These are phyloP conservation scores for Priceomyces castillae DNA, from an alignment of 805 yeast species.

Conservation along the genomic window DNA sequence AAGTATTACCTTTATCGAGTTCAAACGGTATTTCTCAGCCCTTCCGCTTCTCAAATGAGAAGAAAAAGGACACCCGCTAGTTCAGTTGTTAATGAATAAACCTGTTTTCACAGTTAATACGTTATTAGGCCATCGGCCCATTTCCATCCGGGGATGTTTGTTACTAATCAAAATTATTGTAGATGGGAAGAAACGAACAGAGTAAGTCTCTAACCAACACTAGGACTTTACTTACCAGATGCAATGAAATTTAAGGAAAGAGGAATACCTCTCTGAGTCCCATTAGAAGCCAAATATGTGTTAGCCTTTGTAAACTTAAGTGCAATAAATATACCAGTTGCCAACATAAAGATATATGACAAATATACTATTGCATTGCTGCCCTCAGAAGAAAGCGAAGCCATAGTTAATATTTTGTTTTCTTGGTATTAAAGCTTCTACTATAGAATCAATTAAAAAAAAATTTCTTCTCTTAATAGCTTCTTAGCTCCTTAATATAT, in stretches of 20 bases:
- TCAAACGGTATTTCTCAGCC: slow-evolving; percentile 42
- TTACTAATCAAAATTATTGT: neutral
- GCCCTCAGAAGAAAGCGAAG: slow-evolving; percentile 35
- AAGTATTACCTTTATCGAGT: slow-evolving; percentile 46
- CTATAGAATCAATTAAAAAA: too few relatives aligned
- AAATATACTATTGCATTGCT: slow-evolving; percentile 44
- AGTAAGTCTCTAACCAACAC: neutral
- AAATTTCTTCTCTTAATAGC: too few relatives aligned
- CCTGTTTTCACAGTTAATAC: neutral
- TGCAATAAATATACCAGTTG: slow-evolving; percentile 49
- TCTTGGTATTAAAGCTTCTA: too few relatives aligned
- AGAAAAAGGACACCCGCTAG: slow-evolving; percentile 32
- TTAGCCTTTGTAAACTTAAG: slow-evolving; percentile 50
- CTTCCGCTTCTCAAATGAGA: slow-evolving; percentile 17
- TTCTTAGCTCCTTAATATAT: too few relatives aligned
- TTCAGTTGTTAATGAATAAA: slow-evolving; percentile 5
- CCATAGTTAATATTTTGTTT: slow-evolving; percentile 13
- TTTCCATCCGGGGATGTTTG: neutral
- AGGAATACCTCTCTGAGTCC: slow-evolving; percentile 77
- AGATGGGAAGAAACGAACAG: neutral
- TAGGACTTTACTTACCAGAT: slow-evolving; percentile 59
- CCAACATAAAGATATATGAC: slow-evolving; percentile 38
- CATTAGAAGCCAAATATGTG: slow-evolving; percentile 72
- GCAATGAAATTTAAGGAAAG: slow-evolving; percentile 87
- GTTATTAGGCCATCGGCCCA: neutral